phyloP scores from a whole-genome alignment of 2,329 filamentous ascomycete species.

The Tolypocladium guangdongense region DNA sequence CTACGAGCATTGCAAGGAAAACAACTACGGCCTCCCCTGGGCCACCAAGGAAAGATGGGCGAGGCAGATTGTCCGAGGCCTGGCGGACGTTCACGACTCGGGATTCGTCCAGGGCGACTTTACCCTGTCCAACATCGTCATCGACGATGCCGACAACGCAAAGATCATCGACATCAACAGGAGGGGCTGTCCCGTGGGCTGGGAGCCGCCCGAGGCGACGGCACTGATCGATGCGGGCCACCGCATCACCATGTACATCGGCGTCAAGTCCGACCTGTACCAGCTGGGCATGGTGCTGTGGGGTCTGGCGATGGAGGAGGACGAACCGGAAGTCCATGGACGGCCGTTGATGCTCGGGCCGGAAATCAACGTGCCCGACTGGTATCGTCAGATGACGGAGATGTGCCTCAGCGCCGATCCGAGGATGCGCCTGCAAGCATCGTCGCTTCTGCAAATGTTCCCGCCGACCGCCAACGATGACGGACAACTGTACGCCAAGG shows the following conservation, averaged over 20 bases:
- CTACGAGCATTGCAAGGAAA: conserved; percentile 60
- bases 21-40: conserved; percentile 52
- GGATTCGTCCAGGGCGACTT: conserved; percentile 98
- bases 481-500: conserved; percentile 8
- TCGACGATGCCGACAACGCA: conserved; percentile 72
- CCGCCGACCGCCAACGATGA: conserved; percentile 19
- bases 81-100: conserved; percentile 88
- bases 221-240: conserved; percentile 79
- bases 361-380: conserved; percentile 58
- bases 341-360: conserved; percentile 55
- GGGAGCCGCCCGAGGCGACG: conserved; percentile 90
- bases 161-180: conserved; percentile 99
- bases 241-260: conserved; percentile 92
- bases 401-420: conserved; percentile 69
- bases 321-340: conserved; percentile 74
- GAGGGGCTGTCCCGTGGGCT: conserved; percentile 90
- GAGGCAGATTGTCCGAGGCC: conserved; percentile 75
- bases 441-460: conserved; percentile 59
- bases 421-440: conserved; percentile 60
- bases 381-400: conserved; percentile 66
- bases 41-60: conserved; percentile 74
- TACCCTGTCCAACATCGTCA: conserved; percentile 92
- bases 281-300: conserved; percentile 96
- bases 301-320: conserved; percentile 76
- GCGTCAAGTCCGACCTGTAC: conserved; percentile 92